A percentile compares a stretch with the other conserved stretches of the same genome.
phyloP scores from a whole-genome alignment of 139 green algal genomes.

The Nannochloris sp. region DNA sequence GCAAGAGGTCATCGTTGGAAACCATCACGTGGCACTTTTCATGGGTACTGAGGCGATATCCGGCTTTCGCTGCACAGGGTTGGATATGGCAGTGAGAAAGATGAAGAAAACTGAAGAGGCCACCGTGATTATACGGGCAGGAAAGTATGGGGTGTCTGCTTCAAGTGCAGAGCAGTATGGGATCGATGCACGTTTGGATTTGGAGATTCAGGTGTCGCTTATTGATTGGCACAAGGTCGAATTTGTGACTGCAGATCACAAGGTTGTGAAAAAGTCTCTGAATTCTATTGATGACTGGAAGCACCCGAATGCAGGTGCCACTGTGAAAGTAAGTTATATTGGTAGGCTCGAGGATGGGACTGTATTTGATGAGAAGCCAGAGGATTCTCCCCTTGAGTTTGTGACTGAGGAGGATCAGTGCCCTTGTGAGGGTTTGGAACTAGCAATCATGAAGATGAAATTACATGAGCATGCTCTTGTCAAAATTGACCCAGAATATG shows the following conservation, averaged over 20 bases:
- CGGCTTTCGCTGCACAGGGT: slow-evolving; percentile 22
- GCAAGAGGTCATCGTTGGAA: too few relatives aligned
- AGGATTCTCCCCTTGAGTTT: slow-evolving; percentile 54
- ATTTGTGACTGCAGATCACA: slow-evolving; percentile 33
- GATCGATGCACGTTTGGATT: slow-evolving; percentile 34
- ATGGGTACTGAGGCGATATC: slow-evolving; percentile 14
- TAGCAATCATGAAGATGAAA: slow-evolving; percentile 84
- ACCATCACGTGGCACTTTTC: slow-evolving; percentile 32
- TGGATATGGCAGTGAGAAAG: slow-evolving; percentile 45
- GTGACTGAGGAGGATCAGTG: slow-evolving; percentile 54
- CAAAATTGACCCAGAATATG: slow-evolving; percentile 61
- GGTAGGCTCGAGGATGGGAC: slow-evolving; percentile 41
- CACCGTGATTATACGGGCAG: background rate
- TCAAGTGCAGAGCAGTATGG: slow-evolving; percentile 39
- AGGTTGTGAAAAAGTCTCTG: slow-evolving; percentile 76
- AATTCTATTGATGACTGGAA: slow-evolving; percentile 55
- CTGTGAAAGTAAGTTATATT: slow-evolving; percentile 47
- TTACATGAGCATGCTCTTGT: slow-evolving; percentile 64
- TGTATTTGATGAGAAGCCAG: slow-evolving; percentile 48
- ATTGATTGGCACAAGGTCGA: slow-evolving; percentile 56
- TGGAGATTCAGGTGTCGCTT: slow-evolving; percentile 70
- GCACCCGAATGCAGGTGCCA: slow-evolving; percentile 57
- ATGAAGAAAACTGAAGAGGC: slow-evolving; percentile 74
- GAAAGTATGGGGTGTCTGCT: slow-evolving; percentile 52
- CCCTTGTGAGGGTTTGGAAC: slow-evolving; percentile 71